These are phyloP conservation scores for Penicillium taxi DNA, from an alignment of 495 filamentous ascomycete genomes.

Conservation along the genomic window DNA sequence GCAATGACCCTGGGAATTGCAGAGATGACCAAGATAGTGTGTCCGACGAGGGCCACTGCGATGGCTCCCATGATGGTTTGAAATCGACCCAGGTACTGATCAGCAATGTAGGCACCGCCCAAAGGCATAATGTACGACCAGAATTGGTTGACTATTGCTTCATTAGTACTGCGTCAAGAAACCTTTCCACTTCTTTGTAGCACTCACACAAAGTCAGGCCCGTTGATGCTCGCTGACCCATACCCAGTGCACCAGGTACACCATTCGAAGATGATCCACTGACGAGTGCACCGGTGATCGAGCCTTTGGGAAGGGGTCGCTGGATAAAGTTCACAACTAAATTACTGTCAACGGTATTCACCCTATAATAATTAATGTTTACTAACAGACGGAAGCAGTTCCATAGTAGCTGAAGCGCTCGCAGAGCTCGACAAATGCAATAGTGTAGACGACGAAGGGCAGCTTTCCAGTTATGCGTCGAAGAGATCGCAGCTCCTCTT, in stretches of 20 bases:
- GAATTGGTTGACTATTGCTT: conserved; percentile 64
- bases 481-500: conserved; percentile 51
- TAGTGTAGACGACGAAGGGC: conserved; percentile 56
- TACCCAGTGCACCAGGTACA: conserved; percentile 51
- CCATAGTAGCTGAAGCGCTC: conserved; percentile 79
- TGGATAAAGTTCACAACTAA: conserved; percentile 61
- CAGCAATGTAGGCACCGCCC: conserved; percentile 61
- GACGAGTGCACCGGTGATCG: conserved; percentile 47
- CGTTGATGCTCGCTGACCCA: conserved; percentile 60
- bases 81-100: conserved; percentile 48
- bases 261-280: conserved; percentile 39
- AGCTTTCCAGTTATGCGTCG: conserved; percentile 58
- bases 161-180: neutral
- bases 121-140: conserved; percentile 69
- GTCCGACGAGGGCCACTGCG: conserved; percentile 51
- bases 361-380: neutral
- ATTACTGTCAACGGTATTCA: neutral
- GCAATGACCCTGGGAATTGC: conserved; percentile 42
- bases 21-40: conserved; percentile 53
- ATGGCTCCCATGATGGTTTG: conserved; percentile 50
- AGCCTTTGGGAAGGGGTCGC: conserved; percentile 50
- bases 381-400: conserved; percentile 60
- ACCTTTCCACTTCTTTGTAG: neutral
- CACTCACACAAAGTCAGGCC: conserved; percentile 46
- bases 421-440: conserved; percentile 68